Percentiles rank a stretch among this genome's conserved stretches.
Conservation (phyloP, 2,329 filamentous ascomycete species). For the Coniochaeta pulveracea region DNA sequence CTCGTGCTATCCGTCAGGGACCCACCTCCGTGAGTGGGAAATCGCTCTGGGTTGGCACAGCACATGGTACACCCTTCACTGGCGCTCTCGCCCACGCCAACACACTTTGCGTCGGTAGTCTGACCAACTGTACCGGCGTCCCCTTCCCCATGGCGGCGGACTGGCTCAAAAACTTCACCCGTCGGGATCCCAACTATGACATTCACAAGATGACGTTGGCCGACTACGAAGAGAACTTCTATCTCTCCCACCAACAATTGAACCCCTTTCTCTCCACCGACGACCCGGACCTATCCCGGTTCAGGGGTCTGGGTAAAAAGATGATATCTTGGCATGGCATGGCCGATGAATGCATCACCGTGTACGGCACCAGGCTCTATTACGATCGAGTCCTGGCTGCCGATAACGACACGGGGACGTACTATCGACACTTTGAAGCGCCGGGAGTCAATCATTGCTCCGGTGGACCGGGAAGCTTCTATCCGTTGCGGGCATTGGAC, state of each 20-base stretch:
- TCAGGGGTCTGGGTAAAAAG: constrained; percentile 32
- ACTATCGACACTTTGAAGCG: constrained; percentile 1
- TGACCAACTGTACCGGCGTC: constrained; percentile 1
- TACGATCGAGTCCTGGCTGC: constrained; percentile 1
- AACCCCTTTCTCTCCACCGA: constrained; percentile 8
- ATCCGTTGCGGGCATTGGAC: constrained; percentile 1
- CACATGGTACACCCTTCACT: constrained; percentile 8
- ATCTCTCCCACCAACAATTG: constrained; percentile 4
- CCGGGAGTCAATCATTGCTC: constrained; percentile 2
- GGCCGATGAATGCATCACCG: constrained; percentile 5
- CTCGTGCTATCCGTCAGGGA: constrained; percentile 10
- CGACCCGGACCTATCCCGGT: constrained; percentile 31
- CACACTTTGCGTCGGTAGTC: neutral
- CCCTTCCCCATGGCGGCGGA: constrained; percentile 4
- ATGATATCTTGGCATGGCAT: constrained; percentile 37
- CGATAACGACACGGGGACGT: neutral
- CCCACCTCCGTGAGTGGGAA: constrained; percentile 5
- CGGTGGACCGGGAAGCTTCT: neutral
- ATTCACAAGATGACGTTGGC: constrained; percentile 6
- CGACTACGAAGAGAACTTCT: constrained; percentile 1
- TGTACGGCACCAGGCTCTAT: constrained; percentile 1
- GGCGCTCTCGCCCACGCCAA: constrained; percentile 4
- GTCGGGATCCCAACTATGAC: constrained; percentile 7
- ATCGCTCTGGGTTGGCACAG: constrained; percentile 7
- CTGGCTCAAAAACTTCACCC: constrained; percentile 8